Base-by-base conservation (phyloP, 2,329 filamentous ascomycete genomes). In the Alternaria sp. region DNA sequence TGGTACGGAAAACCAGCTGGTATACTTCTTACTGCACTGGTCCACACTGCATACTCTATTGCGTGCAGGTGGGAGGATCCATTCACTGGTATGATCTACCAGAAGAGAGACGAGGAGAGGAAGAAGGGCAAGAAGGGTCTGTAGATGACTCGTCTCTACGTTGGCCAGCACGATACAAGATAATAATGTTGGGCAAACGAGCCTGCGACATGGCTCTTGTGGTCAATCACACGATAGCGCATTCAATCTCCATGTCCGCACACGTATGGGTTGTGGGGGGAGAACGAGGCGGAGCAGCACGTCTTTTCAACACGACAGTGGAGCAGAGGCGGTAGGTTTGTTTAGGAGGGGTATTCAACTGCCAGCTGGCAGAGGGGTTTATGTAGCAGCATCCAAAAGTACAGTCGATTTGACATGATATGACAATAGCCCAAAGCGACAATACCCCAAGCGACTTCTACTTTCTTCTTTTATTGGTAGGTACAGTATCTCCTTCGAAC, bases 21-120 rank as follows among this genome's bases (percentile, higher is more conserved):
- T 1, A 69, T 98, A 38, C 73, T 94, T 52, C 79, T 97, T 71
- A 93, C 92, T 0, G 83, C 79, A 16, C 85, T 92, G 82, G 94
- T 97, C 14, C 86, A 91, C 69, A 73, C 90, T 27, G 87, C 93
- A 58, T 98, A 98, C 80, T 83, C 89, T 75, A 81, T 97, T 64
- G 94, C 94, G 11, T 84, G 97, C 75, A 84, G 84, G 72, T 97
- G 89, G 82, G 94, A 98, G 84, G 94, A 98, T 80, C 94, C 94
- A 5, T 99, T 98, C 81, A 99, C 95, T 7, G 88, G 89, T 3
- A 92, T 87, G 67, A 99, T 99, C 75, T 99, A 98, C 79, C 91
- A 90, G 68, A 96, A 95, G 88, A 86, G 92, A 62, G 91, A 93
- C 59, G 75, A 79, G 67, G 81, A 83, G 74, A 80, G 80, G 71